phyloP scores from a whole-genome alignment of 352 stramenopile genomes.

The Phytophthora idaei region DNA sequence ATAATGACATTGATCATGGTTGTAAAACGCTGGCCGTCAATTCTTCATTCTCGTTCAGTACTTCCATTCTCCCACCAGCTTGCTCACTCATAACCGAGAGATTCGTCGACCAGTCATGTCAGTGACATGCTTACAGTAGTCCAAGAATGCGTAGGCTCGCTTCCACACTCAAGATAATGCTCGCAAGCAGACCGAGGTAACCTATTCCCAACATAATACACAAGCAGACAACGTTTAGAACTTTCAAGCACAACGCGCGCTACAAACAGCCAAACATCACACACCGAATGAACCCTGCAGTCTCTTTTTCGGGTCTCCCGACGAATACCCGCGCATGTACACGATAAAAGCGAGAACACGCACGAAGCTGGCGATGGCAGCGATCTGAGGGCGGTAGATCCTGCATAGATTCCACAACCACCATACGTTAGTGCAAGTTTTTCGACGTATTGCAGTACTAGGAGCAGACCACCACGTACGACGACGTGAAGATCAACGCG shows the following conservation, averaged over 20 bases:
- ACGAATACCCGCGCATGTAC: constrained; percentile 72
- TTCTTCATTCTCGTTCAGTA: not conserved
- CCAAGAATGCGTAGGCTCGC: constrained; percentile 38
- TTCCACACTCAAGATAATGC: constrained; percentile 32
- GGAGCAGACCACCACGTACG: constrained; percentile 38
- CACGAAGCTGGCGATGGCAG: constrained; percentile 58
- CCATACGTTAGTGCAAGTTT: not conserved
- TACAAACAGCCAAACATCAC: constrained; percentile 3
- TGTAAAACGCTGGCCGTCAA: not conserved
- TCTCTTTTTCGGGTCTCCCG: constrained; percentile 67
- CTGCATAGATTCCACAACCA: constrained; percentile 28
- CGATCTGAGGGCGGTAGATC: constrained; percentile 62
- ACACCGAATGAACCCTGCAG: constrained; percentile 64
- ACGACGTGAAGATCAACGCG: constrained; percentile 54
- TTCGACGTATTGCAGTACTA: not conserved
- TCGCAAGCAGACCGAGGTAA: constrained; percentile 49
- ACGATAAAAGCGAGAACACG: constrained; percentile 65
- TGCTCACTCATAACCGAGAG: not conserved
- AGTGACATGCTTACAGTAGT: constrained; percentile 17
- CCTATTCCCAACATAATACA: constrained; percentile 35
- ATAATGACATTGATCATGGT: not conserved
- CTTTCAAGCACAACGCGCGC: not conserved
- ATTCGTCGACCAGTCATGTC: not conserved
- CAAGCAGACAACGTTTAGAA: not conserved
- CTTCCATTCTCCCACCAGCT: not conserved